phyloP scores from a whole-genome alignment of 495 filamentous ascomycete species.

The Aspergillus avenaceus region DNA sequence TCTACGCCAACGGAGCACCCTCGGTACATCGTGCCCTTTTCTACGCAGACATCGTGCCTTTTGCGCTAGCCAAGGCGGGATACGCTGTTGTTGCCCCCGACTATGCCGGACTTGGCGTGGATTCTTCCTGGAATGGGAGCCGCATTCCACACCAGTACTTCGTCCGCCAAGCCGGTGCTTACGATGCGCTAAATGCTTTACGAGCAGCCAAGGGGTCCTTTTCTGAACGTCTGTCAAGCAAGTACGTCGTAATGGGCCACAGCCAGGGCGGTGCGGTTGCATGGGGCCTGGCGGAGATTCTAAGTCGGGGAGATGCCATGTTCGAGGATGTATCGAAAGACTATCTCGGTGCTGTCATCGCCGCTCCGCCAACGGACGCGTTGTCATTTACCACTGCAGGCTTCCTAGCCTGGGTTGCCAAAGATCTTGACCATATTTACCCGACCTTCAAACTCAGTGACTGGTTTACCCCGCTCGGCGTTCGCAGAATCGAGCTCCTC shows the following conservation, averaged over 20 bases:
- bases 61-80: conserved; percentile 42
- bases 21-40: conserved; percentile 42
- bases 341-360: conserved; percentile 38
- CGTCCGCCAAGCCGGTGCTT: conserved; percentile 27
- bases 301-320: conserved; percentile 15
- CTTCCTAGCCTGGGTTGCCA: conserved; percentile 19
- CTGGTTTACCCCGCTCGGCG: conserved; percentile 24
- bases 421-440: conserved; percentile 12
- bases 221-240: conserved; percentile 19
- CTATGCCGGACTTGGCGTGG: conserved; percentile 51
- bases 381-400: conserved; percentile 16
- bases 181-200: conserved; percentile 41
- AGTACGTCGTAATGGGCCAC: conserved; percentile 45
- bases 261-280: conserved; percentile 46
- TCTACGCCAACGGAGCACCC: conserved; percentile 38
- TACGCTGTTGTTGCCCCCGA: conserved; percentile 55
- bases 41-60: conserved; percentile 41
- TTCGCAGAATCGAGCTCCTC: conserved; percentile 25
- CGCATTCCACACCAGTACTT: conserved; percentile 39
- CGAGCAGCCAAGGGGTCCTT: conserved; percentile 39
- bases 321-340: conserved; percentile 24
- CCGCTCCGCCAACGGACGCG: conserved; percentile 31
- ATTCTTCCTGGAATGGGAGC: conserved; percentile 27
- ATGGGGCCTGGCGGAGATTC: conserved; percentile 39
- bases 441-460: conserved; percentile 19